Evolutionary conservation across 805 yeast genomes (phyloP).

Genomic region (Suhomyces pyralidae): DNA sequence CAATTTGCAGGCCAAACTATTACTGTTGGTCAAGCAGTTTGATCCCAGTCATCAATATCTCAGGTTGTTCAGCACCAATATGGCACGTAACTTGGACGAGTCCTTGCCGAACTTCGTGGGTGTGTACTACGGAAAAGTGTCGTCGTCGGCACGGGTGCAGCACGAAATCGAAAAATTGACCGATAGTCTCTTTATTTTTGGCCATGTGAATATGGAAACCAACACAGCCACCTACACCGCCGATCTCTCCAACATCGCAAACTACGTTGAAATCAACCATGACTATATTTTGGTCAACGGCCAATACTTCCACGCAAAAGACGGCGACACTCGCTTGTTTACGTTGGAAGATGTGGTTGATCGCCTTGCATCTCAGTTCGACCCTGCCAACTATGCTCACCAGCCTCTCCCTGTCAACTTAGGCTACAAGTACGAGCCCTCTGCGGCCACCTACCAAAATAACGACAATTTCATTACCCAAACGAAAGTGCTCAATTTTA

Average conservation of each 20-base stretch:
- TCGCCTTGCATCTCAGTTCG: constrained; percentile 22
- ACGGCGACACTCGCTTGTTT: constrained; percentile 17
- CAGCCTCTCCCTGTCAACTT: constrained; percentile 12
- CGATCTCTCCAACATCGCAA: constrained; percentile 20
- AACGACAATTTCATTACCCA: constrained; percentile 21
- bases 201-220: constrained; percentile 48
- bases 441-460: constrained; percentile 3
- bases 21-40: constrained; percentile 45
- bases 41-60: constrained; percentile 18
- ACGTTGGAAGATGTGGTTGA: constrained; percentile 32
- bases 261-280: constrained; percentile 38
- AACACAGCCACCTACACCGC: constrained; percentile 25
- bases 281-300: constrained; percentile 40
- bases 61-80: constrained; percentile 54
- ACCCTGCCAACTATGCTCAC: constrained; percentile 4
- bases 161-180: constrained; percentile 40
- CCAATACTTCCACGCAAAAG: constrained; percentile 18
- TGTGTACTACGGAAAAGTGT: constrained; percentile 61
- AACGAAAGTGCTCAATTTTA: constrained; percentile 31
- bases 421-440: constrained; percentile 12
- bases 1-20: constrained; percentile 43
- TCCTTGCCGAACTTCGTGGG: constrained; percentile 63
- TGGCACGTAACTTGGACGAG: constrained; percentile 78
- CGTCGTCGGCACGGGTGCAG: constrained; percentile 24
- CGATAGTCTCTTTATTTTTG: constrained; percentile 70